Conservation (phyloP, 1,284 basidiomycete species). For the Laetiporus sulphureus region DNA sequence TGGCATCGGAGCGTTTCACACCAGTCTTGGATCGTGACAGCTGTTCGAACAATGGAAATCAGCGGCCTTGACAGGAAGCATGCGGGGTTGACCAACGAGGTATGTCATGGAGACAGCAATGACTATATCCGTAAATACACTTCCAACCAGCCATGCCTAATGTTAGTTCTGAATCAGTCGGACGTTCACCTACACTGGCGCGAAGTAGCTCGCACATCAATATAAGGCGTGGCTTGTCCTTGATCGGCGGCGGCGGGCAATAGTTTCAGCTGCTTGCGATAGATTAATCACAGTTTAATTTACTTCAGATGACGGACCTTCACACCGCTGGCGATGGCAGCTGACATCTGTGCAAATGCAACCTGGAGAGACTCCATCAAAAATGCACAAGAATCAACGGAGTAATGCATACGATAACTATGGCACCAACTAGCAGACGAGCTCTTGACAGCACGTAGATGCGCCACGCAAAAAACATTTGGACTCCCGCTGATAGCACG, state of each 20-base stretch:
- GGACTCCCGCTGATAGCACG: conserved; percentile 13
- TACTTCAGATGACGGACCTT: not conserved
- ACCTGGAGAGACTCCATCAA: not conserved
- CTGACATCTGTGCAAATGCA: not conserved
- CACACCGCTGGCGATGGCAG: not conserved
- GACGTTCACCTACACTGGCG: not conserved
- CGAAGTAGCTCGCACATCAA: not conserved
- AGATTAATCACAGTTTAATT: not conserved
- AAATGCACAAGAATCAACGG: conserved; percentile 1
- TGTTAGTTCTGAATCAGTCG: not conserved
- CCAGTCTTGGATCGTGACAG: conserved; percentile 4
- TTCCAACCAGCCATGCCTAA: conserved; percentile 9
- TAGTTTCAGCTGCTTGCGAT: not conserved
- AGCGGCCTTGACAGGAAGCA: not conserved
- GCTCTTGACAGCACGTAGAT: conserved; percentile 14
- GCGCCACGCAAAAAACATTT: conserved; percentile 15
- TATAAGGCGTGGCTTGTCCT: not conserved
- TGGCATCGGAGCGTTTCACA: conserved; percentile 4
- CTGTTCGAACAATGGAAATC: not conserved
- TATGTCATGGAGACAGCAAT: conserved; percentile 16
- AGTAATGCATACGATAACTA: conserved; percentile 5
- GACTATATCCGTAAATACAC: conserved; percentile 13
- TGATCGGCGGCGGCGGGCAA: not conserved
- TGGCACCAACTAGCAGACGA: conserved; percentile 1
- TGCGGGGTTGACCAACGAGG: conserved; percentile 6